A percentile compares a stretch with the other conserved stretches of the same genome.
These are phyloP conservation scores for Boletus insuetus DNA, from an alignment of 768 basidiomycete species.

Conservation along the genomic window DNA sequence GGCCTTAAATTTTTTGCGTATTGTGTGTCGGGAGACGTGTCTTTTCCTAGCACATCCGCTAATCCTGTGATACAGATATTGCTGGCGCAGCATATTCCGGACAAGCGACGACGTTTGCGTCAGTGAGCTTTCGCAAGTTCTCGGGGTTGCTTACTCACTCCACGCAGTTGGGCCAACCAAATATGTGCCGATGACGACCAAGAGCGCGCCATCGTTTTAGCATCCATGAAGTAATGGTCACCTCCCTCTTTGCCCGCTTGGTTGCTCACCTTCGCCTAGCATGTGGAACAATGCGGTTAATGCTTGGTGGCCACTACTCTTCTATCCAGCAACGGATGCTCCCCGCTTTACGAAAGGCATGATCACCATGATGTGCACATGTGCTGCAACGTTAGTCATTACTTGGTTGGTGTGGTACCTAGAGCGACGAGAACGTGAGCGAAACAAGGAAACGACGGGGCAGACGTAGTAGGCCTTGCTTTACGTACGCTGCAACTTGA, in stretches of 20 bases:
- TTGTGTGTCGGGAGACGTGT: conserved; percentile 39
- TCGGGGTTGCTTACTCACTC: not conserved
- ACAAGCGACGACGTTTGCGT: conserved; percentile 76
- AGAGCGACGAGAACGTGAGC: conserved; percentile 38
- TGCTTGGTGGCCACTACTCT: conserved; percentile 68
- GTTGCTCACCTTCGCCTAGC: conserved; percentile 28
- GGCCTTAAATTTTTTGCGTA: conserved; percentile 76
- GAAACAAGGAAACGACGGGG: not conserved
- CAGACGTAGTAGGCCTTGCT: not conserved
- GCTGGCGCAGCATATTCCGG: conserved; percentile 70
- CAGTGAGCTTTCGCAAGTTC: conserved; percentile 20
- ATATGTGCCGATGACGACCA: conserved; percentile 69
- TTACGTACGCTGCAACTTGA: not conserved
- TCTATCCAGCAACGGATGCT: conserved; percentile 73
- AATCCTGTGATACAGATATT: conserved; percentile 36
- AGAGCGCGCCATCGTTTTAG: conserved; percentile 66
- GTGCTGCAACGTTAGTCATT: conserved; percentile 51
- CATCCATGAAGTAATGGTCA: conserved; percentile 66
- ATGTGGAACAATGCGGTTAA: conserved; percentile 71
- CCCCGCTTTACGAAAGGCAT: conserved; percentile 66
- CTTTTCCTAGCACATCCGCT: not conserved
- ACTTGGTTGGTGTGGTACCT: conserved; percentile 58
- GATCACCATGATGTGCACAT: conserved; percentile 63
- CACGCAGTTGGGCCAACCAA: conserved; percentile 72
- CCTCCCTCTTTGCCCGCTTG: not conserved